Evolutionary conservation across 1,284 basidiomycete genomes (phyloP).

Genomic region (Jaminaea rosea): DNA sequence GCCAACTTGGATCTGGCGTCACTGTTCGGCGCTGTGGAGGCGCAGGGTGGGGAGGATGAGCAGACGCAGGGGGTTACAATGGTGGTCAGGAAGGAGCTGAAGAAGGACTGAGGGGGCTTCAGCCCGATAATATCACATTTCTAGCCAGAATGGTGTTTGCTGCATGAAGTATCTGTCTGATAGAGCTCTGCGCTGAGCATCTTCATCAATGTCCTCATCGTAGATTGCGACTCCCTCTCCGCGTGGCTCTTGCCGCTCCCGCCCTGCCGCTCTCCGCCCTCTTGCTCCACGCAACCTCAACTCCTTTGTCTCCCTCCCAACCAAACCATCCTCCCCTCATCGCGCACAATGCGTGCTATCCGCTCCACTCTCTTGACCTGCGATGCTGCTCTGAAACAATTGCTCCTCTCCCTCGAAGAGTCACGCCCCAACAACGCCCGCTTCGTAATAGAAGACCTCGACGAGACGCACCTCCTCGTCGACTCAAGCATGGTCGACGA

Average conservation of each 20-base stretch:
- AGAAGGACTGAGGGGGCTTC: constrained; percentile 31
- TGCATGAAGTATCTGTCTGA: no score
- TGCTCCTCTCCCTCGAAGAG: constrained; percentile 72
- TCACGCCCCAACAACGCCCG: constrained; percentile 18
- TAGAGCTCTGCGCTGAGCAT: no score
- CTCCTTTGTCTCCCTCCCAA: no score
- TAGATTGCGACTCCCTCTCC: no score
- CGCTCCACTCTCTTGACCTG: no score
- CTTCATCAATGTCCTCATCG: no score
- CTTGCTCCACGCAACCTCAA: no score
- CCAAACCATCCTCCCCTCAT: no score
- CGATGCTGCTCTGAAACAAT: constrained; percentile 82
- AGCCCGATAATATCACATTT: not conserved
- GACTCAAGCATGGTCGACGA: constrained; percentile 69
- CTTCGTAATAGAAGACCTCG: constrained; percentile 78
- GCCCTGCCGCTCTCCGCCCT: no score
- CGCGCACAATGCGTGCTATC: no score
- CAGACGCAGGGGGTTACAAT: constrained; percentile 33
- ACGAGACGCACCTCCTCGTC: constrained; percentile 73
- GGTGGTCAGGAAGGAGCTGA: constrained; percentile 43
- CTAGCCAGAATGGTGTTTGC: not conserved
- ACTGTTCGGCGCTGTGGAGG: constrained; percentile 33
- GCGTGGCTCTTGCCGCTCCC: no score
- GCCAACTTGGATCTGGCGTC: constrained; percentile 21
- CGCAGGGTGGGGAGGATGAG: constrained; percentile 41